These are phyloP conservation scores for Nakazawaea siamensis DNA, from an alignment of 805 yeast genomes.

Conservation along the genomic window DNA sequence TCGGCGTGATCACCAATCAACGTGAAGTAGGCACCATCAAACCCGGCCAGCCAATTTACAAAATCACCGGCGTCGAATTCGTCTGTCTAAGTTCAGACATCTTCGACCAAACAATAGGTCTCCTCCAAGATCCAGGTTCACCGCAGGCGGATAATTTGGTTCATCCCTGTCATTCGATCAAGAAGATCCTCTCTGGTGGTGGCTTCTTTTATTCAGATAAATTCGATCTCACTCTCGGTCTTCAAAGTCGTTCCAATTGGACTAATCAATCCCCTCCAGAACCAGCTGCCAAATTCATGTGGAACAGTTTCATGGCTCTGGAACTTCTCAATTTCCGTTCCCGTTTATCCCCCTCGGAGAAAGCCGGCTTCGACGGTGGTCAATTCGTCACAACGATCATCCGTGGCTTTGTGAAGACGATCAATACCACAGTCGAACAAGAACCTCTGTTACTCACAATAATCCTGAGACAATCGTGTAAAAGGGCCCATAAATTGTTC, in stretches of 20 bases:
- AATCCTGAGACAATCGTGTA: constrained; percentile 43
- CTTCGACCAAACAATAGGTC: constrained; percentile 30
- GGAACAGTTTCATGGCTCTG: constrained; percentile 41
- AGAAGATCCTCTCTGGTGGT: constrained; percentile 35
- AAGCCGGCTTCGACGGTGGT: constrained; percentile 31
- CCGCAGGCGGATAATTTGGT: constrained; percentile 2
- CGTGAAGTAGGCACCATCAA: constrained; percentile 53
- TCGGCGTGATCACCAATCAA: constrained; percentile 50
- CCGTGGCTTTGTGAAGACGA: constrained; percentile 43
- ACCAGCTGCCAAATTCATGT: constrained; percentile 32
- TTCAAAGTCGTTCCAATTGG: constrained; percentile 35
- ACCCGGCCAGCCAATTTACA: constrained; percentile 42
- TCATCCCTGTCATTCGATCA: constrained; percentile 35
- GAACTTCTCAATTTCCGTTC: constrained; percentile 39
- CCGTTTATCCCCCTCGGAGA: constrained; percentile 32
- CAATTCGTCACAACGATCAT: constrained; percentile 39
- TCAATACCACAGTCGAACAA: constrained; percentile 23
- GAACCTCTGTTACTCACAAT: constrained; percentile 35
- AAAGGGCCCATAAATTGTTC: constrained; percentile 34
- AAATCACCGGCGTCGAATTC: constrained; percentile 54
- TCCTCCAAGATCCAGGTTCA: neutral
- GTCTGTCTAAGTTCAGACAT: constrained; percentile 52
- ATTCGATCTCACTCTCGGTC: constrained; percentile 35
- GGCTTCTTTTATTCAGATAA: constrained; percentile 39
- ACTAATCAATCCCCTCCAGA: constrained; percentile 19